Base-by-base conservation (phyloP, 345 rosid species). In the Populus pruinosa region DNA sequence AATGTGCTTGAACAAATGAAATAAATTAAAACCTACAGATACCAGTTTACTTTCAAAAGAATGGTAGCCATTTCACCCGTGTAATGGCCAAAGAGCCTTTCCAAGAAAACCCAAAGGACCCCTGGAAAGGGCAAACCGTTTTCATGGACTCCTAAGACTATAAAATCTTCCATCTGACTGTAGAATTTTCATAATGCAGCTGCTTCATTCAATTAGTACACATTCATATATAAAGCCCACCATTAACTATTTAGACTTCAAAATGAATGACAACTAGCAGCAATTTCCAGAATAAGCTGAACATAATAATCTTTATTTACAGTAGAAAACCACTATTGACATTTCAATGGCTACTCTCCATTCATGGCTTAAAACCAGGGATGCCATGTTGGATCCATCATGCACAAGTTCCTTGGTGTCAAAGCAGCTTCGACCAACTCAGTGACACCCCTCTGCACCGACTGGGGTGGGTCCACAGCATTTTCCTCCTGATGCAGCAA, bases 361-460 rank as follows among this genome's bases (percentile, higher is more conserved):
- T 67, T 3, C 5, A 5, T 17, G 39, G 63, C 27, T 87, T 78
- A 96, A 89, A 96, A 96, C 99, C 98, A 96, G 27, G 99, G 99
- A 86, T 94, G 98, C 99, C 99, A 96, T 18, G 98, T 96, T 50
- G 99, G 99, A 84, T 96, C 99, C 97, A 96, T 96, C 98, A 91
- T 92, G 78, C 99, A 96, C 78, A 96, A 85, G 87, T 96, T 92
- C 72, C 97, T 93, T 3, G 97, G 95, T 1, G 88, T 76, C 87
- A 93, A 83, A 67, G 99, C 98, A n/a, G 98, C 94, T 53, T 92
- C 97, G 14, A 96, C 97, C 88, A 94, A 76, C 83, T 92, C 97
- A 2, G 82, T 82, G 69, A 94, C 97, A 10, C 98, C 98, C 77
- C 95, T 85, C 82, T 96, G 99, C 73, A 94, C 97, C 0, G 97